A percentile compares a stretch with the other conserved stretches of the same genome.
phyloP scores from a whole-genome alignment of 352 stramenopile species.

The Phytophthora agathidicida region DNA sequence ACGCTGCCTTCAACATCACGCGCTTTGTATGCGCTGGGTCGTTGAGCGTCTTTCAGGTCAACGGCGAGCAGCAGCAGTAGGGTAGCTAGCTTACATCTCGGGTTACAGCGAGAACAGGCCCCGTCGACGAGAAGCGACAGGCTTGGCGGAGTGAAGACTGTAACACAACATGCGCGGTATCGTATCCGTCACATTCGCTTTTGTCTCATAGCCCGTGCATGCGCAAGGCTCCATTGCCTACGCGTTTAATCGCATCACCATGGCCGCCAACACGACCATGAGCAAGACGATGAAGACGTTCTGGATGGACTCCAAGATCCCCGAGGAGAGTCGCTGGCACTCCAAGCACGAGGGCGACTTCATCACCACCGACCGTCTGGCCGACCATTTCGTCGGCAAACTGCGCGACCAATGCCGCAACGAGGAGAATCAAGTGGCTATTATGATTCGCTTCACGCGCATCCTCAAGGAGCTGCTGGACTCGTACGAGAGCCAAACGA shows the following conservation, averaged over 20 bases:
- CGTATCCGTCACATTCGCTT: background rate
- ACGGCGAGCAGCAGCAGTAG: too few species aligned
- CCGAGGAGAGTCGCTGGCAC: conserved; percentile 33
- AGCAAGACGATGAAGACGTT: conserved; percentile 35
- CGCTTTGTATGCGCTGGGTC: too few species aligned
- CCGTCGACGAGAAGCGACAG: too few species aligned
- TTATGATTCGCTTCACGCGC: conserved; percentile 33
- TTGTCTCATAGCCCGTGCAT: background rate
- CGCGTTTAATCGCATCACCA: background rate
- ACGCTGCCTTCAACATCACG: too few species aligned
- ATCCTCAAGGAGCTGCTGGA: conserved; percentile 32
- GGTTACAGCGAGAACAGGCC: too few species aligned
- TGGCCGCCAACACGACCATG: conserved; percentile 15
- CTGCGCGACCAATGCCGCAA: conserved; percentile 17
- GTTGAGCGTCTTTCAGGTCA: too few species aligned
- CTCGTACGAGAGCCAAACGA: conserved; percentile 39
- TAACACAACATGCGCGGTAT: too few species aligned
- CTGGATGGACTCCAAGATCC: conserved; percentile 40
- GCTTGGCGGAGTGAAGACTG: too few species aligned
- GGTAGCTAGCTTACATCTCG: too few species aligned
- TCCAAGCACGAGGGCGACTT: conserved; percentile 28
- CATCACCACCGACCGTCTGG: conserved; percentile 21
- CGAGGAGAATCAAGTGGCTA: conserved; percentile 24
- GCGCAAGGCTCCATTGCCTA: background rate
- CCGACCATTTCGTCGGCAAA: conserved; percentile 33